A percentile compares a stretch with the other conserved stretches of the same genome.
Evolutionary conservation across 352 stramenopile genomes (phyloP).

Genomic region (Phytophthora foliorum): DNA sequence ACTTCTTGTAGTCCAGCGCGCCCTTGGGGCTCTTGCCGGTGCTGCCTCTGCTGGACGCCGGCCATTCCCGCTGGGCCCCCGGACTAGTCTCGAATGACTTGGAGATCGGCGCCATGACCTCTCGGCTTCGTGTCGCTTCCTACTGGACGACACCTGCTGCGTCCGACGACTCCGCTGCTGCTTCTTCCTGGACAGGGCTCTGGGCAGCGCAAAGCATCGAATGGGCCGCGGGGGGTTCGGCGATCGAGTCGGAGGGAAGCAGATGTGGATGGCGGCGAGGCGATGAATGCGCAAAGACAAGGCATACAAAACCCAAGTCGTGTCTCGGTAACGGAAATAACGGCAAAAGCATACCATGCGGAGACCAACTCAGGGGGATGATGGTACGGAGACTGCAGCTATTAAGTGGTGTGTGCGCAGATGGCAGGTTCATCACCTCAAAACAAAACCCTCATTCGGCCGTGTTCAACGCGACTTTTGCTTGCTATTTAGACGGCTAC

Average conservation of each 20-base stretch:
- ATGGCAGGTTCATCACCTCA: neutral
- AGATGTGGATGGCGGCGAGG: slow-evolving; percentile 23
- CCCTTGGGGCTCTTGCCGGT: slow-evolving; percentile 24
- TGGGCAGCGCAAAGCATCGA: slow-evolving; percentile 46
- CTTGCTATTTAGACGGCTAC: neutral
- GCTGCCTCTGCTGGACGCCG: slow-evolving; percentile 4
- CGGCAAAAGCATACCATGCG: too few relatives aligned
- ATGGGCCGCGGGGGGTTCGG: slow-evolving; percentile 17
- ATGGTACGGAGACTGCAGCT: too few relatives aligned
- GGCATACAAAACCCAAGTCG: slow-evolving; percentile 3
- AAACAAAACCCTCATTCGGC: neutral
- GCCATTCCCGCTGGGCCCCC: slow-evolving; percentile 13
- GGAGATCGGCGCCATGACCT: slow-evolving; percentile 31
- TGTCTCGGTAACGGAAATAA: neutral
- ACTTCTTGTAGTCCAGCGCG: slow-evolving; percentile 42
- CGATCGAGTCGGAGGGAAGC: slow-evolving; percentile 8
- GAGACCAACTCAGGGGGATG: too few relatives aligned
- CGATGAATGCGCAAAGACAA: slow-evolving; percentile 7
- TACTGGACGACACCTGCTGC: slow-evolving; percentile 24
- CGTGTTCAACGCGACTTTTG: too few relatives aligned
- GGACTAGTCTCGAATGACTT: slow-evolving; percentile 17
- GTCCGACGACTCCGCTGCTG: slow-evolving; percentile 31
- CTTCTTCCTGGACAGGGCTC: slow-evolving; percentile 45
- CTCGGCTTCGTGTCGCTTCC: slow-evolving; percentile 1
- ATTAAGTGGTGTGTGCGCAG: slow-evolving; percentile 1